These are phyloP conservation scores for Globisporangium polare DNA, from an alignment of 352 stramenopile species.

Conservation along the genomic window DNA sequence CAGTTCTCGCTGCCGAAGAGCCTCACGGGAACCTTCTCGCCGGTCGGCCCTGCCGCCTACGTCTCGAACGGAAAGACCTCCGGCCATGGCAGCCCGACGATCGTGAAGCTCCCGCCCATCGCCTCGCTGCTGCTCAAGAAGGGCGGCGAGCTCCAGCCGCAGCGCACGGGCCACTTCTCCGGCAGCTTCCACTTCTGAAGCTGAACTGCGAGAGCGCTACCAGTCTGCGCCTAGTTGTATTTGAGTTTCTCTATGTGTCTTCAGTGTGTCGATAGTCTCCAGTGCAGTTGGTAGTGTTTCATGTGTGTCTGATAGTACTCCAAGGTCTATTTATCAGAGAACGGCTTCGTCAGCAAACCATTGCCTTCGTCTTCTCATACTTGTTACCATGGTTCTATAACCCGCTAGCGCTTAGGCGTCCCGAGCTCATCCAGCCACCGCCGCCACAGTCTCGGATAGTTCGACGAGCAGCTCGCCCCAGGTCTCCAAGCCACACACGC, in stretches of 20 bases:
- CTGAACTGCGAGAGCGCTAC: too few relatives aligned
- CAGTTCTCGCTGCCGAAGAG: slow-evolving; percentile 9
- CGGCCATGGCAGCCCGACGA: slow-evolving; percentile 24
- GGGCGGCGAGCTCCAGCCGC: slow-evolving; percentile 17
- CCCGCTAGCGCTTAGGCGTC: too few relatives aligned
- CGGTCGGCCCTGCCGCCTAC: neutral
- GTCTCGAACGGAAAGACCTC: slow-evolving; percentile 16
- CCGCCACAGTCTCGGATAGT: too few relatives aligned
- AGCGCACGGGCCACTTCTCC: slow-evolving; percentile 18
- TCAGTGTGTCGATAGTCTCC: neutral
- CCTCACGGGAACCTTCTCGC: slow-evolving; percentile 4
- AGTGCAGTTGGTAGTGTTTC: slow-evolving; percentile 6
- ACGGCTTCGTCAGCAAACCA: too few relatives aligned
- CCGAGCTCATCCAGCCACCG: neutral
- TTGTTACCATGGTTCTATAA: neutral
- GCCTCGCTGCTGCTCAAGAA: slow-evolving; percentile 47
- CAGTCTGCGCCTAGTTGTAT: too few relatives aligned
- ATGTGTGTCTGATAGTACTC: slow-evolving; percentile 7
- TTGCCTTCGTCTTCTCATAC: too few relatives aligned
- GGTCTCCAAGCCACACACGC: too few relatives aligned
- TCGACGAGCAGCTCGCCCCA: too few relatives aligned
- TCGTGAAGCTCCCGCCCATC: slow-evolving; percentile 51
- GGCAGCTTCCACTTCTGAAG: slow-evolving; percentile 18
- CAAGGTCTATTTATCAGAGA: too few relatives aligned
- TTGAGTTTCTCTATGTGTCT: neutral